These are phyloP conservation scores for Phoma herbarum DNA, from an alignment of 2,329 filamentous ascomycete species.

Conservation along the genomic window DNA sequence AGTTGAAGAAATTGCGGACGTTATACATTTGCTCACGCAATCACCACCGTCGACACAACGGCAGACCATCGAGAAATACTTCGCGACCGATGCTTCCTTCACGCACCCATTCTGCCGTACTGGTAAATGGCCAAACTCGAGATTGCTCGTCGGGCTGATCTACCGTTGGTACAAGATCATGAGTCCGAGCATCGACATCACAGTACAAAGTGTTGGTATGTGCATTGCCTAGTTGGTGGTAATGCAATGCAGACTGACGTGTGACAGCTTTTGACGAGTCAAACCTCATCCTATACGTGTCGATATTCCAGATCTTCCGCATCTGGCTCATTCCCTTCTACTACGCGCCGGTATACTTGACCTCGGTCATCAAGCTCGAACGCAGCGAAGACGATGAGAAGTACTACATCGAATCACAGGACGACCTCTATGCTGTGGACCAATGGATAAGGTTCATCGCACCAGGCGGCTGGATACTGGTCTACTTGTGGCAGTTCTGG, in stretches of 20 bases:
- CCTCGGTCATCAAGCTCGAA: conserved; percentile 71
- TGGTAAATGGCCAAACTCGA: conserved; percentile 66
- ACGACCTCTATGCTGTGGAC: conserved; percentile 82
- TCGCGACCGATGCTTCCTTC: conserved; percentile 75
- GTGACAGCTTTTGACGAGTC: conserved; percentile 71
- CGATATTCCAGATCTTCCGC: conserved; percentile 76
- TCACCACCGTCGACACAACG: conserved; percentile 72
- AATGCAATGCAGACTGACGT: neutral
- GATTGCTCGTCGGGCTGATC: conserved; percentile 72
- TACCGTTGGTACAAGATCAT: conserved; percentile 81
- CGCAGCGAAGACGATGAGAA: conserved; percentile 54
- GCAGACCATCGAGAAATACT: conserved; percentile 74
- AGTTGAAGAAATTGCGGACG: conserved; percentile 67
- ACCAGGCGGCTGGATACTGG: conserved; percentile 64
- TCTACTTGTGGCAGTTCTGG: conserved; percentile 71
- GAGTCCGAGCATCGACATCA: conserved; percentile 74
- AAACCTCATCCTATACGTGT: conserved; percentile 74
- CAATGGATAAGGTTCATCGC: conserved; percentile 78
- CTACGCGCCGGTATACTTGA: conserved; percentile 71
- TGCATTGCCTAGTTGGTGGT: neutral
- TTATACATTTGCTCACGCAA: conserved; percentile 75
- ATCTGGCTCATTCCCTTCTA: conserved; percentile 82
- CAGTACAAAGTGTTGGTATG: conserved; percentile 68
- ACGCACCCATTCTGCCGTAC: conserved; percentile 81
- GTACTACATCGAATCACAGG: conserved; percentile 79